Evolutionary conservation across 495 filamentous ascomycete species (phyloP).

Genomic region (Neurospora tetraspora): DNA sequence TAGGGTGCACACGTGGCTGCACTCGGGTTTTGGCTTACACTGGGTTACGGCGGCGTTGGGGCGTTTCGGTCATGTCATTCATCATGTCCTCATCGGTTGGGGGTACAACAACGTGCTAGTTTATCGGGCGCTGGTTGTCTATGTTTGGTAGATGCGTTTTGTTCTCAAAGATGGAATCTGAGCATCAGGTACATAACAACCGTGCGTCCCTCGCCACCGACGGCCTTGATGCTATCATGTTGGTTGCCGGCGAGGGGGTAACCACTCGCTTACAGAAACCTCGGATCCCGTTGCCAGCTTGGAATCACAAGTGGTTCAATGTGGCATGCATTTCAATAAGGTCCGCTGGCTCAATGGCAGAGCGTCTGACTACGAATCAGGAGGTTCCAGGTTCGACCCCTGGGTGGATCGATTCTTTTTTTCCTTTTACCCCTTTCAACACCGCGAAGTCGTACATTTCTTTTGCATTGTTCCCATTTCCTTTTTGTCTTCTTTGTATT

Average conservation of each 20-base stretch:
- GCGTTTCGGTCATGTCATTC: background rate
- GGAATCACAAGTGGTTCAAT: background rate
- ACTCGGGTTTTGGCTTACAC: background rate
- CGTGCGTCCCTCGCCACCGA: background rate
- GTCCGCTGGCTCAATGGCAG: background rate
- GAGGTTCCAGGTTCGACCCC: background rate
- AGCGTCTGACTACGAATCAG: background rate
- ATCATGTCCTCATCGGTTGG: background rate
- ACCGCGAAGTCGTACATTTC: background rate
- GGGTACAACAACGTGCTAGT: background rate
- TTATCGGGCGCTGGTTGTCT: background rate
- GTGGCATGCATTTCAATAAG: background rate
- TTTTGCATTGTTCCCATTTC: background rate
- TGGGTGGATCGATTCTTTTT: background rate
- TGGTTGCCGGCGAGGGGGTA: background rate
- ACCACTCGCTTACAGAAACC: background rate
- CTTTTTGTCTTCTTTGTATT: background rate
- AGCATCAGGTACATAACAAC: background rate
- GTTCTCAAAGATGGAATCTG: background rate
- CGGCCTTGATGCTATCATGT: background rate
- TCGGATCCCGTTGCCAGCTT: background rate
- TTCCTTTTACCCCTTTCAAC: background rate
- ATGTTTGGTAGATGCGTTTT: background rate
- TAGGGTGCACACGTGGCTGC: background rate
- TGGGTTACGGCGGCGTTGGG: background rate